A percentile compares a stretch with the other conserved stretches of the same genome.
phyloP scores from a whole-genome alignment of 2,329 filamentous ascomycete genomes.

The Colletotrichum sp. region DNA sequence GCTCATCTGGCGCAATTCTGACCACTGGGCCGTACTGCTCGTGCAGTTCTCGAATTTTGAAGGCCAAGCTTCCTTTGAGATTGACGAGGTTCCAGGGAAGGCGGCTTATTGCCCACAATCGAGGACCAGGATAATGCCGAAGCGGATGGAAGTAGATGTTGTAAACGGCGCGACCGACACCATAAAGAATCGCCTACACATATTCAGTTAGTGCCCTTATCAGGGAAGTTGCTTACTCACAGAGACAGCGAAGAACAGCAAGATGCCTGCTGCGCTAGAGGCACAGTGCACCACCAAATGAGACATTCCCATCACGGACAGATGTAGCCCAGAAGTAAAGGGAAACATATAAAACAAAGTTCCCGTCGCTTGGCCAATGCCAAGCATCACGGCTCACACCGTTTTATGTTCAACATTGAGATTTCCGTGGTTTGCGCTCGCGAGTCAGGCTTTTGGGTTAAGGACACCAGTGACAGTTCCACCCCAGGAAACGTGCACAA shows the following conservation, averaged over 20 bases:
- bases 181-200: background rate
- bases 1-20: slow-evolving; percentile 32
- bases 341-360: background rate
- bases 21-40: slow-evolving; percentile 35
- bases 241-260: background rate
- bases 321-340: background rate
- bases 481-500: background rate
- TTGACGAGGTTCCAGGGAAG: slow-evolving; percentile 47
- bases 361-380: background rate
- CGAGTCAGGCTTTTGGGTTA: background rate
- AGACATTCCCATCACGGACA: background rate
- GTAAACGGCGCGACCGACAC: slow-evolving; percentile 22
- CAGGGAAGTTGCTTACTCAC: background rate
- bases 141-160: slow-evolving; percentile 54
- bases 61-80: slow-evolving; percentile 40
- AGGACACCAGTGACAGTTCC: background rate
- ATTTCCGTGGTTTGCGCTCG: background rate
- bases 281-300: background rate
- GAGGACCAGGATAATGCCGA: slow-evolving; percentile 74
- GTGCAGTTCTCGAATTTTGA: slow-evolving; percentile 44
- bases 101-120: slow-evolving; percentile 59
- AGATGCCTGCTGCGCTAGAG: background rate
- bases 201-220: background rate
- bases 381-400: background rate
- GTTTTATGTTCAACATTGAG: background rate